Evolutionary conservation across 352 stramenopile genomes (phyloP), one percentile per base, ranked within the genome.

Genomic region (Globisporangium lucens): DNA sequence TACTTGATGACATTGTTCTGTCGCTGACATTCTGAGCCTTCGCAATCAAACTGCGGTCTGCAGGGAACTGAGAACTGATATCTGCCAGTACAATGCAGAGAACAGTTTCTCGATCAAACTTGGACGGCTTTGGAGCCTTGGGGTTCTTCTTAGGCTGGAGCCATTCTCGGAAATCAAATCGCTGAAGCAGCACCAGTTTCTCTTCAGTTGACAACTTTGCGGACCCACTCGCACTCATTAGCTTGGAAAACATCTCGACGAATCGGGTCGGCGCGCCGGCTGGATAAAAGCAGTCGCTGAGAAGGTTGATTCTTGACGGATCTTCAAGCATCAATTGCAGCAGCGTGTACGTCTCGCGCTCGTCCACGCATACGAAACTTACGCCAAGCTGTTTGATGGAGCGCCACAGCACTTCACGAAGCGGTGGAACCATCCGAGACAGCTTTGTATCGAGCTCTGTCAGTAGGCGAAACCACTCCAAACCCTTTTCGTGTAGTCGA

Each of bases 321-420:
- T 96, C 89, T 59, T 96, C 85, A 0, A 96, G 76, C 89, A 96
- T 95, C 2, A 96, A 74, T 58, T 93, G 80, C 30, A 96, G 64
- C 35, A 96, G 53, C 17, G 82, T 89, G 67, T 78, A 92, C 8
- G 89, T 96, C 62, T 96, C 89, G 0, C 85, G 79, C 51, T 93
- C 86, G 61, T 96, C 87, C 8, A 94, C 75, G 27, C 83, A 91
- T 20, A 96, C 87, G 70, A 96, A 96, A 9, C 71, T 80, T 47
- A 85, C 65, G 29, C 89, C 89, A 10, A 96, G 72, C 46, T 93
- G 80, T 65, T 95, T 93, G 62, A 96, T 95, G 5, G 82, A 87
- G 30, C 87, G 71, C 83, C 83, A 95, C 13, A 96, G 65, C 30
- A 87, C 82, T 72, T 96, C 89, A 6, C 88, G 85, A n/a, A 96